Conservation (phyloP, 2,329 filamentous ascomycete species). For the Cladosporium sp. region DNA sequence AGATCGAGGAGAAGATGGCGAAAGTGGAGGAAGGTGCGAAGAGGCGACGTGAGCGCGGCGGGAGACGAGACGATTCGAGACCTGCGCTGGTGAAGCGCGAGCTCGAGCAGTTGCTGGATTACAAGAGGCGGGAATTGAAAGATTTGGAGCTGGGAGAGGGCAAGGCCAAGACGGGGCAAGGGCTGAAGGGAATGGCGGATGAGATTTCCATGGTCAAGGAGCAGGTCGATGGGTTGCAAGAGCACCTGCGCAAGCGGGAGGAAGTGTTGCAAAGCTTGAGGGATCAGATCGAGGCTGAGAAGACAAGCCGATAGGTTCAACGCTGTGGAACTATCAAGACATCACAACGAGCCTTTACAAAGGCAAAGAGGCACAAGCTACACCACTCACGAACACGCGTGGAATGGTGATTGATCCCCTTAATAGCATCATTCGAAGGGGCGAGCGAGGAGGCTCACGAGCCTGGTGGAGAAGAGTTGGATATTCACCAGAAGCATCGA, state of each 20-base stretch:
- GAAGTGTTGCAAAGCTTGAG: slow-evolving; percentile 74
- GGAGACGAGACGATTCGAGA: slow-evolving; percentile 68
- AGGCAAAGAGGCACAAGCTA: not conserved
- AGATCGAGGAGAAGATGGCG: slow-evolving; percentile 84
- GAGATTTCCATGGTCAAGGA: slow-evolving; percentile 90
- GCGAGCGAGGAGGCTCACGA: not conserved
- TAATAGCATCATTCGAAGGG: not conserved
- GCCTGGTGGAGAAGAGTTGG: not conserved
- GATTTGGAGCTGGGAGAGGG: slow-evolving; percentile 73
- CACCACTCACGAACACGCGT: not conserved
- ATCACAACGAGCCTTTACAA: not conserved
- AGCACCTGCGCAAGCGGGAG: slow-evolving; percentile 76
- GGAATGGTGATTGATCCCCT: not conserved
- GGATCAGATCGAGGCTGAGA: slow-evolving; percentile 82
- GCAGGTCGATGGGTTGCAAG: slow-evolving; percentile 87
- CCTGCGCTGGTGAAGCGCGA: slow-evolving; percentile 93
- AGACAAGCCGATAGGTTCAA: slow-evolving; percentile 2
- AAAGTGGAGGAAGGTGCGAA: slow-evolving; percentile 73
- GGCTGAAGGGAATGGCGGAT: slow-evolving; percentile 75
- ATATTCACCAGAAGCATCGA: not conserved
- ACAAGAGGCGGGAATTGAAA: slow-evolving; percentile 79
- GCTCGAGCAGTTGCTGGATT: slow-evolving; percentile 89
- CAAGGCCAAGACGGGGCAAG: slow-evolving; percentile 68
- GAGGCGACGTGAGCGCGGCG: slow-evolving; percentile 44
- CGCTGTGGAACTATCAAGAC: not conserved